Base-by-base conservation (phyloP, 768 basidiomycete genomes). In the Boletus subparvulus region DNA sequence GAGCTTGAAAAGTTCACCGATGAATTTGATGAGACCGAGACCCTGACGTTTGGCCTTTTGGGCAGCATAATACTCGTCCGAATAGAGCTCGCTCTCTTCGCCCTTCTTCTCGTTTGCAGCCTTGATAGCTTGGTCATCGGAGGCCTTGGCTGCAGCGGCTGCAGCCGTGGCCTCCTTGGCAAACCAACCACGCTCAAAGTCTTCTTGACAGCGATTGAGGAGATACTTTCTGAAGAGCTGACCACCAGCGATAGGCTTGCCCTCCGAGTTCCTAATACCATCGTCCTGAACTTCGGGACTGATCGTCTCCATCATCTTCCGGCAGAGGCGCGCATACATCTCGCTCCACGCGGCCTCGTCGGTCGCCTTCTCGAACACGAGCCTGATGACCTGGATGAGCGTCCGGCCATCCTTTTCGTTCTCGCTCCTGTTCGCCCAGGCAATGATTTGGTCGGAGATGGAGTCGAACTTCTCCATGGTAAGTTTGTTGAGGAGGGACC, bases 1-100 rank as follows among this genome's bases (percentile, higher is more conserved):
- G n/a, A 99, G 79, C 77, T 98, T 98, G 87, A 94, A 99, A 52
- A 98, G 79, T 76, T 99, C 96, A 61, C 96, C 95, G 61, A 98
- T 98, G 77, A 99, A 95, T 74, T 91, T 92, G 78, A 98, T 94
- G 63, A 99, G 83, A 78, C 96, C 94, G 13, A 98, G 87, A 72
- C 96, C 95, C 60, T 92, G 91, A 58, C 95, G 91, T 78, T 98
- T 98, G 41, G 94, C 96, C 79, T 96, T 97, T 74, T 95, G 90
- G 16, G 93, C 93, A 39, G 88, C 87, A 66, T 96, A 95, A 77
- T 98, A 98, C 74, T 97, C 96, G 1, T 97, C 93, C 13, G 92
- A 95, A 71, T 97, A 91, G 30, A 97, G 80, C 14, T 83, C 92
- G 59, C 83, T 81, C 53, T 82, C 86, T 2, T 81, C 79, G 54